A percentile compares a stretch with the other conserved stretches of the same genome.
phyloP scores from a whole-genome alignment of 805 yeast genomes.

The Nematodospora valgi region DNA sequence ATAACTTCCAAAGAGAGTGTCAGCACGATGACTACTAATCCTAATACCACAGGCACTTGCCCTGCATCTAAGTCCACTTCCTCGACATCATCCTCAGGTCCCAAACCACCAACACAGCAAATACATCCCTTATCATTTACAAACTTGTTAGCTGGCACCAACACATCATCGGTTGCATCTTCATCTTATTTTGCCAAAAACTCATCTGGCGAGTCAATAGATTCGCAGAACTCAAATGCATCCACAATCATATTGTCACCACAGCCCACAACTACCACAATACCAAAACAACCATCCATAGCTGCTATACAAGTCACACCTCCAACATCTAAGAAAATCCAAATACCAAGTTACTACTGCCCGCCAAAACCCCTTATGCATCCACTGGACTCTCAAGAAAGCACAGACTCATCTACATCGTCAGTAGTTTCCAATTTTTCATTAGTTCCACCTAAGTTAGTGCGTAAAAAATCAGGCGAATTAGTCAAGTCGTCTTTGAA shows the following conservation, averaged over 20 bases:
- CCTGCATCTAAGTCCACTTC: too few species aligned
- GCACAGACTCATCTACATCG: too few species aligned
- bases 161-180: conserved; percentile 2
- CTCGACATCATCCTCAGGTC: too few species aligned
- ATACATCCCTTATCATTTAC: conserved; percentile 8
- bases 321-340: conserved; percentile 2
- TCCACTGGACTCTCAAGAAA: too few species aligned
- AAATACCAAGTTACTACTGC: conserved; percentile 9
- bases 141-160: conserved; percentile 5
- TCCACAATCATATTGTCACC: conserved; percentile 6
- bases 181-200: background rate
- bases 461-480: conserved; percentile 85
- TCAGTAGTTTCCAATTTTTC: conserved; percentile 1
- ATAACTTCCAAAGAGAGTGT: conserved; percentile 5
- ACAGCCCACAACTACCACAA: conserved; percentile 2
- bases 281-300: conserved; percentile 1
- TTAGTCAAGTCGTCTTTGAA: conserved; percentile 73
- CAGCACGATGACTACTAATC: background rate
- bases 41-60: background rate
- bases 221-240: conserved; percentile 7
- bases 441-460: conserved; percentile 25
- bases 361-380: conserved; percentile 6
- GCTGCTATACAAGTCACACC: background rate
- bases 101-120: background rate
- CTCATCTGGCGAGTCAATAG: conserved; percentile 1